These are phyloP conservation scores for Aspergillus spinulosporus DNA, from an alignment of 2,329 filamentous ascomycete species.

Conservation along the genomic window DNA sequence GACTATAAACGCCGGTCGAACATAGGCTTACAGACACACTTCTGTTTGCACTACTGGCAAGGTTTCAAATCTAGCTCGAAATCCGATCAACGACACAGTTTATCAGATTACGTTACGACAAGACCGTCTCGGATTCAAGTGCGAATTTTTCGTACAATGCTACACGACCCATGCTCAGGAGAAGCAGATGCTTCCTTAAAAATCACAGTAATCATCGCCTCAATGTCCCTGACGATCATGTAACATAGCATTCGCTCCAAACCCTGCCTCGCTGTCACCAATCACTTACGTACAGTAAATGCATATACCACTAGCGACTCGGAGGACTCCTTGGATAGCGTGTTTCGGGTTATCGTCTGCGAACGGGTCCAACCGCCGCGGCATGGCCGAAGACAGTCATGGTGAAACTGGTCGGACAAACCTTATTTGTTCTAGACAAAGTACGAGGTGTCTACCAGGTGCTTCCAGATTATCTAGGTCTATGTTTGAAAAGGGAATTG, in stretches of 20 bases:
- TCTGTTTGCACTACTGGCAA: background rate
- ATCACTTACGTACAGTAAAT: background rate
- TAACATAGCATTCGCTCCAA: background rate
- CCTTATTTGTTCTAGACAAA: background rate
- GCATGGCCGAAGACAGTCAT: background rate
- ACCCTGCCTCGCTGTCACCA: background rate
- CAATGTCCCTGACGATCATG: conserved; percentile 1
- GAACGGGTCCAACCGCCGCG: background rate
- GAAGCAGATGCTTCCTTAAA: background rate
- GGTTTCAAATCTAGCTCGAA: background rate
- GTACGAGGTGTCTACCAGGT: background rate
- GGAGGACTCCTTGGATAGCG: background rate
- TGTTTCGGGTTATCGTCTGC: background rate
- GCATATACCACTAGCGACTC: background rate
- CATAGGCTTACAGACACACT: background rate
- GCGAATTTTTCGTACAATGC: background rate
- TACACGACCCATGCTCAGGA: background rate
- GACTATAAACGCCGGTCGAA: background rate
- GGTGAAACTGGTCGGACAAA: background rate
- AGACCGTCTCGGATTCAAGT: background rate
- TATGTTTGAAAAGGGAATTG: too few relatives aligned
- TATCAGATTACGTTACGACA: background rate
- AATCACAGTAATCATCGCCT: background rate
- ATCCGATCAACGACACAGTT: background rate
- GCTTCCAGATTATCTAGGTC: too few relatives aligned